These are phyloP conservation scores for Rosa hybrid DNA, from an alignment of 331 rosid species.

Conservation along the genomic window DNA sequence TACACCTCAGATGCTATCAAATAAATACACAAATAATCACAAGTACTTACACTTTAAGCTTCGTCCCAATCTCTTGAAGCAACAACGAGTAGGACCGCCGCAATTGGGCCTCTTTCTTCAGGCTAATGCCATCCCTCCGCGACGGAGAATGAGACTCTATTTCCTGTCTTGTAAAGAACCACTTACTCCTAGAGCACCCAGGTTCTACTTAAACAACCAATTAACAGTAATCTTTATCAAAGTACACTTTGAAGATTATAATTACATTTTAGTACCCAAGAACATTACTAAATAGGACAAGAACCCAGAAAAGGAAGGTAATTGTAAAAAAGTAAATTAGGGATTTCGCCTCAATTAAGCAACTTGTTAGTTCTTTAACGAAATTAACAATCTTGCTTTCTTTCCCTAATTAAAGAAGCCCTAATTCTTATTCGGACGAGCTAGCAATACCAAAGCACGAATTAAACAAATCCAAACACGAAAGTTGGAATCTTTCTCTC, in stretches of 20 bases:
- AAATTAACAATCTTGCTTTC: background rate
- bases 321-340: background rate
- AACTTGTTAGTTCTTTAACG: background rate
- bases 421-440: background rate
- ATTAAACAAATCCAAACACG: background rate
- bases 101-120: constrained; percentile 36
- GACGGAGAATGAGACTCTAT: constrained; percentile 48
- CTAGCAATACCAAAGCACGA: background rate
- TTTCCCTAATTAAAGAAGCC: background rate
- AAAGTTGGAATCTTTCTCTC: background rate
- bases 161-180: constrained; percentile 44
- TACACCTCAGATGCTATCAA: background rate
- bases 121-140: constrained; percentile 47
- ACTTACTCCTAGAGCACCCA: constrained; percentile 22
- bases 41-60: constrained; percentile 46
- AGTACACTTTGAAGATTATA: no score
- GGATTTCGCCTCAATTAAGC: background rate
- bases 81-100: constrained; percentile 43
- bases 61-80: constrained; percentile 45
- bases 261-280: background rate
- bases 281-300: background rate
- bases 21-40: no score
- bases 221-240: background rate
- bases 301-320: background rate
- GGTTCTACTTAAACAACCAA: constrained; percentile 18